Percentiles rank a stretch among this genome's conserved stretches.
Conservation (phyloP, 2,329 filamentous ascomycete genomes). For the Emergomyces orientalis region DNA sequence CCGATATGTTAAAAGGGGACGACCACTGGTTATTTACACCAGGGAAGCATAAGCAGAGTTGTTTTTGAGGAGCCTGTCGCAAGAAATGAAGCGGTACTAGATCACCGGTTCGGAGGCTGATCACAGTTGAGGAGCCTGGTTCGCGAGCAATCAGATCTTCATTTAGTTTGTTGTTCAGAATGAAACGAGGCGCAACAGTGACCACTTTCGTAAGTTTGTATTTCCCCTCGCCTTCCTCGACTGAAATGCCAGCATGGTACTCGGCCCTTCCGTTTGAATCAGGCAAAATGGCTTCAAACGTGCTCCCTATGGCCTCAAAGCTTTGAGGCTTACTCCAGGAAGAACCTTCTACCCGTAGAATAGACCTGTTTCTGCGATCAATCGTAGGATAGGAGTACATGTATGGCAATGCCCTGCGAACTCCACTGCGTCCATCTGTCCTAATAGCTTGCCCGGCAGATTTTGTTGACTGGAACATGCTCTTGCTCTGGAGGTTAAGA, state of each 20-base stretch:
- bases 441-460: slow-evolving; percentile 69
- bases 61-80: slow-evolving; percentile 71
- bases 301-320: slow-evolving; percentile 94
- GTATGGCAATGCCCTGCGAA: slow-evolving; percentile 71
- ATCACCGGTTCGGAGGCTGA: slow-evolving; percentile 67
- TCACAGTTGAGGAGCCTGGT: slow-evolving; percentile 77
- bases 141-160: slow-evolving; percentile 87
- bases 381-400: slow-evolving; percentile 93
- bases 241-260: slow-evolving; percentile 81
- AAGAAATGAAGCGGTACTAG: slow-evolving; percentile 83
- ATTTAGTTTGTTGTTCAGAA: slow-evolving; percentile 83
- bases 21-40: slow-evolving; percentile 97
- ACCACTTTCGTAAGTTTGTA: slow-evolving; percentile 97
- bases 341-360: slow-evolving; percentile 80
- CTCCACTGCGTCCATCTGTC: slow-evolving; percentile 42
- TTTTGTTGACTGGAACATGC: slow-evolving; percentile 73
- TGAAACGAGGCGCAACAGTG: slow-evolving; percentile 82
- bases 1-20: slow-evolving; percentile 93
- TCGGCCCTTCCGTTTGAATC: slow-evolving; percentile 63
- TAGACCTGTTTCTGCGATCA: slow-evolving; percentile 81
- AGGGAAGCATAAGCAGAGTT: slow-evolving; percentile 84
- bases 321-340: slow-evolving; percentile 96
- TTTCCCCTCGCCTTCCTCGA: slow-evolving; percentile 87
- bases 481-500: slow-evolving; percentile 79
- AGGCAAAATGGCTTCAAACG: slow-evolving; percentile 74